Evolutionary conservation across 768 basidiomycete species (phyloP), one percentile per base, ranked within the genome.

Genomic region (Butyriboletus loyo): DNA sequence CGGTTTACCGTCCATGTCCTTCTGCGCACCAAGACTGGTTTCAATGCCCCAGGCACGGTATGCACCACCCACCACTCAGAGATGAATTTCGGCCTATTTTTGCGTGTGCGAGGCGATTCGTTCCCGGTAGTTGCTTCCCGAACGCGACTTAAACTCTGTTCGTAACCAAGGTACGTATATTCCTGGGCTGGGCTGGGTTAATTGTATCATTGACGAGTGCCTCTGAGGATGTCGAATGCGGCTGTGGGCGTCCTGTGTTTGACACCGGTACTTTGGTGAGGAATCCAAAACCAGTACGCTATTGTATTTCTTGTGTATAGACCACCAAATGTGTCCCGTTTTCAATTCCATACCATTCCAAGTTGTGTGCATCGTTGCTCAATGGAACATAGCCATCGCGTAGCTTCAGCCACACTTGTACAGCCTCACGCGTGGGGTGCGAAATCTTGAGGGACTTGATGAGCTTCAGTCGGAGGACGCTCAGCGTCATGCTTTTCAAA

Each of bases 291-390:
- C 22, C 11, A 40, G 22, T 42, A 47, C 28, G 34, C 57, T 30
- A 25, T 30, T 22, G n/a, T 55, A 14, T 58, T 50, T 56, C 37
- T 54, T 48, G 54, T 59, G 49, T 60, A 55, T 56, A 57, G 32
- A 73, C 58, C 22, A 63, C 54, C 25, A 80, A 59, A 51, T 72
- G 63, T 50, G 74, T 71, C 19, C 65, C 78, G 8, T 79, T 76
- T 52, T 89, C 86, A 34, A 92, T 63, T 7, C 90, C 89, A 63
- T 85, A 79, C 87, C 87, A 90, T 53, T 76, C 80, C 37, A 91
- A 65, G 47, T 83, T 77, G 49, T 77, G 78, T 13, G 65, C 58
- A 45, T 87, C 82, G 27, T 77, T 62, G 25, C 76, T 72, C 28
- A 92, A 68, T 47, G 76, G 73, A 24, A 73, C 70, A 27, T 82